Evolutionary conservation across 2,329 filamentous ascomycete species (phyloP), one percentile per base, ranked within the genome.

Genomic region (Microcyclospora pomicola): DNA sequence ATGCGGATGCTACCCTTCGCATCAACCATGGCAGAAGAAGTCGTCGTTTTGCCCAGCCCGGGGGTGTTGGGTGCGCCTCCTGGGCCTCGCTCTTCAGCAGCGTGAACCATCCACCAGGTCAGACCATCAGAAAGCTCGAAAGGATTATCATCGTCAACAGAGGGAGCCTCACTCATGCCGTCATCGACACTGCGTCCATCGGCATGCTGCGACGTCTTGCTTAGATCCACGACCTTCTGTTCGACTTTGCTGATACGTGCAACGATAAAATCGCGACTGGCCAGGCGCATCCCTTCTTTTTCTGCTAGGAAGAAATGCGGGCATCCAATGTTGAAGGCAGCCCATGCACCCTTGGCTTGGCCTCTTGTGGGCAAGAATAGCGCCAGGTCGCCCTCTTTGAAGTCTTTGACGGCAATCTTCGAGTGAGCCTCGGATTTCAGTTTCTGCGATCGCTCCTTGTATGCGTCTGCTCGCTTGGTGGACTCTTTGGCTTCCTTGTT

Each of bases 251-350:
- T 78, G 41, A 98, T 96, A 12, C 91, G 79, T 7, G 91, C 91
- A 6, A 98, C 79, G n/a, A 98, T 75, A 86, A 91, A 98, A 56
- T 98, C 91, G 28, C 88, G 75, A 34, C 77, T 79, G 24, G 80
- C 76, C 5, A 98, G 67, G 43, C 84, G 80, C 60, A 98, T 92
- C 1, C 72, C 72, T 50, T 96, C 88, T 57, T 92, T 82, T 59
- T 98, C 91, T 28, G 86, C 82, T 2, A 98, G 70, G 64, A 98
- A 98, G 64, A 91, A 96, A 59, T 98, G 91, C 7, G 91, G 91
- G 42, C 88, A 93, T 1, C 87, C 88, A 27, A 98, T 83, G 52
- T 98, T 98, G 71, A 98, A 98, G 1, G 91, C 91, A 5, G 91
- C 91, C 91, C 91, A 98, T 1, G 91, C 88, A 12, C 88, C 82